These are phyloP conservation scores for Letharia lupina DNA, from an alignment of 495 filamentous ascomycete genomes.

Conservation along the genomic window DNA sequence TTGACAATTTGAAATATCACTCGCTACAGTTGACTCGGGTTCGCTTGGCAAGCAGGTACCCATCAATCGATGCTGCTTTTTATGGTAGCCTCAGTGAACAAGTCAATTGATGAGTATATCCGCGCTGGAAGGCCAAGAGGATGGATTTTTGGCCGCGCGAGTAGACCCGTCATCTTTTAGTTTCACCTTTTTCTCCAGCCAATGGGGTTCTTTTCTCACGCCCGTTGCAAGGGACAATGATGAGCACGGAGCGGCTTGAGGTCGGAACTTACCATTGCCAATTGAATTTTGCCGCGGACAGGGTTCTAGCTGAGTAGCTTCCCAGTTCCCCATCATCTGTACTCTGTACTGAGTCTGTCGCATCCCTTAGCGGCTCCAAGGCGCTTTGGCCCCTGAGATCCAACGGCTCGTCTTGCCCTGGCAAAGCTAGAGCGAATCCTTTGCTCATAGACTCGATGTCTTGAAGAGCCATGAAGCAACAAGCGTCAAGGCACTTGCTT, in stretches of 20 bases:
- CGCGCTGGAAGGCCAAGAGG: too few relatives aligned
- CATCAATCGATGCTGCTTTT: not conserved
- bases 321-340: too few relatives aligned
- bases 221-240: too few relatives aligned
- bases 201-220: not conserved
- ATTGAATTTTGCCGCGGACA: too few relatives aligned
- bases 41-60: too few relatives aligned
- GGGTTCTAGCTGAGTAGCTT: too few relatives aligned
- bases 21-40: not conserved
- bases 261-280: not conserved
- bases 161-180: too few relatives aligned
- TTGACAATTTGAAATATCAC: too few relatives aligned
- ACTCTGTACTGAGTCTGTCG: too few relatives aligned
- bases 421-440: conserved; percentile 1
- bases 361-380: not conserved
- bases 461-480: not conserved
- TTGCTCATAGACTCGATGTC: not conserved
- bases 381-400: not conserved
- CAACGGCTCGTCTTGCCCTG: not conserved
- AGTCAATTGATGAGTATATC: not conserved
- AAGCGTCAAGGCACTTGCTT: conserved; percentile 1
- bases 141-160: too few relatives aligned
- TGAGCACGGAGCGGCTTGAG: not conserved
- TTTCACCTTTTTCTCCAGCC: not conserved
- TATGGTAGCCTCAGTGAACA: too few relatives aligned